Evolutionary conservation across 768 basidiomycete species (phyloP).

Genomic region (Podaxis rugospora): DNA sequence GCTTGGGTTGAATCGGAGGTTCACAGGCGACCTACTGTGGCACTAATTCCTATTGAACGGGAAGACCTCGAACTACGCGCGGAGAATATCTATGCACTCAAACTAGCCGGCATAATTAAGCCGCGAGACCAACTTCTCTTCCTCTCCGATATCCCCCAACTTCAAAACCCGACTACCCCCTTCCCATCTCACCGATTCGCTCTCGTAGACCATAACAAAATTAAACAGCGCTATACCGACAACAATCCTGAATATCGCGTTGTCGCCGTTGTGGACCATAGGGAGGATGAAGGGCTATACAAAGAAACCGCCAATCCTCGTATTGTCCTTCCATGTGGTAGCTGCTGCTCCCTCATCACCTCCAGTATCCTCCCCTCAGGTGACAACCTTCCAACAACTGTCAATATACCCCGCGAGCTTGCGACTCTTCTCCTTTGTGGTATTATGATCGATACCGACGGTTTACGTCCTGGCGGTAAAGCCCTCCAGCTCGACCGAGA

Average conservation of each 20-base stretch:
- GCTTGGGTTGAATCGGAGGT: slow-evolving; percentile 67
- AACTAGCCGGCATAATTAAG: slow-evolving; percentile 48
- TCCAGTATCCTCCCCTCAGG: slow-evolving; percentile 9
- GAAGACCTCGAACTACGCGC: slow-evolving; percentile 74
- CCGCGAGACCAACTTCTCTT: slow-evolving; percentile 58
- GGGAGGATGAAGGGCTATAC: slow-evolving; percentile 78
- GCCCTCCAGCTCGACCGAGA: slow-evolving; percentile 59
- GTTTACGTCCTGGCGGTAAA: slow-evolving; percentile 75
- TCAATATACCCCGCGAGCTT: slow-evolving; percentile 48
- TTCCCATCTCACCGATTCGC: slow-evolving; percentile 60
- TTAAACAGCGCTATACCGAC: slow-evolving; percentile 39
- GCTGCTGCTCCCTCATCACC: slow-evolving; percentile 65
- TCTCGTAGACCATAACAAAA: slow-evolving; percentile 88
- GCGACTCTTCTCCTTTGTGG: slow-evolving; percentile 77
- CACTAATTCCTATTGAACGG: slow-evolving; percentile 67
- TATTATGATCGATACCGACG: slow-evolving; percentile 84
- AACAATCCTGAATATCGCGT: slow-evolving; percentile 48
- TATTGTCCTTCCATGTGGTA: slow-evolving; percentile 65
- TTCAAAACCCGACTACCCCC: slow-evolving; percentile 20
- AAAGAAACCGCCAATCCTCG: slow-evolving; percentile 60
- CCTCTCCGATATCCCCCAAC: slow-evolving; percentile 55
- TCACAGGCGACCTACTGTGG: slow-evolving; percentile 53
- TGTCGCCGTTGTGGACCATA: slow-evolving; percentile 84
- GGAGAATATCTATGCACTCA: slow-evolving; percentile 81
- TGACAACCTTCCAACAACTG: slow-evolving; percentile 27